Evolutionary conservation across 768 basidiomycete genomes (phyloP).

Genomic region (Porphyrellus cyaneotinctus): DNA sequence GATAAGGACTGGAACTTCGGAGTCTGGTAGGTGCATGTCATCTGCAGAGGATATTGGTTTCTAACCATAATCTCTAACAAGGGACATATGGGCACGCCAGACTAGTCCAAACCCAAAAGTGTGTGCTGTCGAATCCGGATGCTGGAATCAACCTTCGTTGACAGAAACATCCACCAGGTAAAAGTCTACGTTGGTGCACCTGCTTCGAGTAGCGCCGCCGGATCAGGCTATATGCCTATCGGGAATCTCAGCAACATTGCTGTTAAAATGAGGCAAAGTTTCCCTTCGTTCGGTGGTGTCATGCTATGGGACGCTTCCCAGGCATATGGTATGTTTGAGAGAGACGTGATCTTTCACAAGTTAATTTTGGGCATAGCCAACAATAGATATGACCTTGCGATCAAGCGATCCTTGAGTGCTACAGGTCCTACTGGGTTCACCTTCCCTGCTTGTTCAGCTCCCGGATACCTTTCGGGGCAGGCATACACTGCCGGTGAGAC

Average conservation of each 20-base stretch:
- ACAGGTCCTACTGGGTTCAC: slow-evolving; percentile 69
- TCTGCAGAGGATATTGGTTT: neutral
- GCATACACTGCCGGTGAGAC: slow-evolving; percentile 48
- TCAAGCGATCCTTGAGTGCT: slow-evolving; percentile 55
- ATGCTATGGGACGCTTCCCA: slow-evolving; percentile 46
- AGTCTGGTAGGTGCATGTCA: slow-evolving; percentile 22
- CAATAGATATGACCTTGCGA: slow-evolving; percentile 52
- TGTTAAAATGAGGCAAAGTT: slow-evolving; percentile 33
- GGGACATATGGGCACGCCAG: slow-evolving; percentile 44
- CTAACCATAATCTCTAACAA: slow-evolving; percentile 19
- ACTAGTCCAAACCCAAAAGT: slow-evolving; percentile 41
- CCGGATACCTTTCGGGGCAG: slow-evolving; percentile 46
- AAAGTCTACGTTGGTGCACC: slow-evolving; percentile 45
- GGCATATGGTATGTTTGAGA: slow-evolving; percentile 28
- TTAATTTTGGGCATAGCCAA: slow-evolving; percentile 40
- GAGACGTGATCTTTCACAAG: neutral
- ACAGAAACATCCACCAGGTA: slow-evolving; percentile 17
- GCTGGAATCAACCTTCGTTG: neutral
- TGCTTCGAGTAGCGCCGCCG: slow-evolving; percentile 40
- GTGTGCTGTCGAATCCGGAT: neutral
- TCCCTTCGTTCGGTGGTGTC: slow-evolving; percentile 42
- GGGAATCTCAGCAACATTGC: slow-evolving; percentile 32
- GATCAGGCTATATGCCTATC: slow-evolving; percentile 36
- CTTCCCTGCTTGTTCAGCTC: slow-evolving; percentile 56
- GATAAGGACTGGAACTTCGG: slow-evolving; percentile 46